These are phyloP conservation scores for Ogataea salicorniae DNA, from an alignment of 805 yeast genomes.

Conservation along the genomic window DNA sequence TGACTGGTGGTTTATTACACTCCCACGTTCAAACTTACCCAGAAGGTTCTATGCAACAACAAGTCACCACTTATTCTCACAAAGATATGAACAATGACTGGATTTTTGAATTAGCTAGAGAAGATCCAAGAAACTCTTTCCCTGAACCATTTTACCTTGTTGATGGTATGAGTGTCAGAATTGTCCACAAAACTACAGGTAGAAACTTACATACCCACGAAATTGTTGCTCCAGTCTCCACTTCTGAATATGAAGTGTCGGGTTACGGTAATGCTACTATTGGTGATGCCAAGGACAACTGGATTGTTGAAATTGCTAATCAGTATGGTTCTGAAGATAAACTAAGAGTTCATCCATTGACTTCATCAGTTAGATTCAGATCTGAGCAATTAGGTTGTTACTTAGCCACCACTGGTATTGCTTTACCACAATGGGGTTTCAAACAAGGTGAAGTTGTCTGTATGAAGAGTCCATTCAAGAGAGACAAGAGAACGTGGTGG, in stretches of 20 bases:
- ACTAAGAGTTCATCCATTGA: conserved; percentile 62
- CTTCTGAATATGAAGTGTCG: conserved; percentile 71
- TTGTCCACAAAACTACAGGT: conserved; percentile 66
- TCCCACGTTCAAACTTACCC: conserved; percentile 87
- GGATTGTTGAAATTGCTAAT: conserved; percentile 79
- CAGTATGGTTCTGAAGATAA: conserved; percentile 51
- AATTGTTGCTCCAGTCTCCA: conserved; percentile 68
- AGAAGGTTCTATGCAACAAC: conserved; percentile 90
- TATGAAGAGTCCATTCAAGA: conserved; percentile 53
- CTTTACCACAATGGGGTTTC: conserved; percentile 80
- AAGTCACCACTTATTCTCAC: conserved; percentile 86
- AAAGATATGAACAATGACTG: conserved; percentile 87
- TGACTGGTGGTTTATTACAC: conserved; percentile 73
- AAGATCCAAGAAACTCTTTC: conserved; percentile 30
- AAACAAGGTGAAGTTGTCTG: conserved; percentile 89
- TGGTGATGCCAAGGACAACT: conserved; percentile 82
- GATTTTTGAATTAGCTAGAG: conserved; percentile 59
- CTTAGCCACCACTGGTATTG: conserved; percentile 64
- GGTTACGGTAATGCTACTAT: conserved; percentile 71
- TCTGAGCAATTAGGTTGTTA: conserved; percentile 67
- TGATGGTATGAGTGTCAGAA: conserved; percentile 64
- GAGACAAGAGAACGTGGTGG: conserved; percentile 89
- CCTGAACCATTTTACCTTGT: conserved; percentile 36
- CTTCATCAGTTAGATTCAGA: conserved; percentile 65
- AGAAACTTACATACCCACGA: conserved; percentile 80